Conservation (phyloP, 2,329 filamentous ascomycete genomes). For the Fusarium sulawesiense region DNA sequence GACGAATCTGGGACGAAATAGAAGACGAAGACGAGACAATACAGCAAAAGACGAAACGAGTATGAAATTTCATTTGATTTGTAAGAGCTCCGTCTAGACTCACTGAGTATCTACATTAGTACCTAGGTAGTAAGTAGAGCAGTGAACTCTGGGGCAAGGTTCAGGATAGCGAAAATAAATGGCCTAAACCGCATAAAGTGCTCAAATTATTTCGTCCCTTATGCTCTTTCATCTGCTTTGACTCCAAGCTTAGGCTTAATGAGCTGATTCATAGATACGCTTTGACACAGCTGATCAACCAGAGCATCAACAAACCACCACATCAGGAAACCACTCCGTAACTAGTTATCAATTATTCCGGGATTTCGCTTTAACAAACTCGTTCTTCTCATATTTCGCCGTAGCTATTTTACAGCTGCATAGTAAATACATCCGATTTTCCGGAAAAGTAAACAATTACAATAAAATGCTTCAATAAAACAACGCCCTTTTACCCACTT, state of each 20-base stretch:
- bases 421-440: slow-evolving; percentile 23
- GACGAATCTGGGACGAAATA: neutral
- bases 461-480: slow-evolving; percentile 32
- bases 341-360: slow-evolving; percentile 19
- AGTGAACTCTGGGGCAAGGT: no score
- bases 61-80: neutral
- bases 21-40: neutral
- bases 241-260: neutral
- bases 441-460: slow-evolving; percentile 33
- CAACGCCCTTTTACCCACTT: slow-evolving; percentile 41
- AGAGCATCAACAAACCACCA: slow-evolving; percentile 6
- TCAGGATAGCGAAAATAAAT: neutral
- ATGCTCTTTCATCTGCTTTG: neutral
- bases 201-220: neutral
- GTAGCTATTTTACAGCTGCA: slow-evolving; percentile 39
- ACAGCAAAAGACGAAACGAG: neutral
- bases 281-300: neutral
- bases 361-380: neutral
- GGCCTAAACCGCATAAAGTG: neutral
- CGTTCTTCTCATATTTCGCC: slow-evolving; percentile 14
- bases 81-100: neutral
- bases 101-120: no score
- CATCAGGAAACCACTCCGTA: slow-evolving; percentile 30
- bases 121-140: no score
- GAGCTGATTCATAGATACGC: no score